These are phyloP conservation scores for Fomitopsis pulvina DNA, from an alignment of 768 basidiomycete species.

Conservation along the genomic window DNA sequence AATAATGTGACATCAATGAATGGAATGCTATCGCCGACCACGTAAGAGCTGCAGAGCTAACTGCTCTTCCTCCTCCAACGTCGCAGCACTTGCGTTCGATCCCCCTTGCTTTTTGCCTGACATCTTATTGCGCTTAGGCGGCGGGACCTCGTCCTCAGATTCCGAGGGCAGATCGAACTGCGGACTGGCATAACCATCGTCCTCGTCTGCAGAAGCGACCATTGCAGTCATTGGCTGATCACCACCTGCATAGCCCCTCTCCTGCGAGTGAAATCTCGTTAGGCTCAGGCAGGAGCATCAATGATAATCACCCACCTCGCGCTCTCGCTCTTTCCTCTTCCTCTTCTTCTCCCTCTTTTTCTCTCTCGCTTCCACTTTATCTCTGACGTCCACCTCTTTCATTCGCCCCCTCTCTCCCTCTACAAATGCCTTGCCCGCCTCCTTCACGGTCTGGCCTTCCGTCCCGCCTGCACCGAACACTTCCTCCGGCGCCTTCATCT, in stretches of 20 bases:
- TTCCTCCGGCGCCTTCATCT: conserved; percentile 71
- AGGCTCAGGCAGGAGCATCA: neutral
- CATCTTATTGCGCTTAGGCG: conserved; percentile 8
- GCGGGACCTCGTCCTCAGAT: conserved; percentile 8
- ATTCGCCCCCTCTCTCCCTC: conserved; percentile 70
- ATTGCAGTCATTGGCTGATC: conserved; percentile 22
- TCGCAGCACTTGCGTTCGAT: neutral
- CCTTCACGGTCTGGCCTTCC: conserved; percentile 40
- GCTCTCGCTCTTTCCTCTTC: conserved; percentile 78
- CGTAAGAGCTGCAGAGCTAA: conserved; percentile 16
- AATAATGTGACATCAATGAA: too few species aligned
- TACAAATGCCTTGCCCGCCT: conserved; percentile 63
- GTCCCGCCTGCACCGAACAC: conserved; percentile 50
- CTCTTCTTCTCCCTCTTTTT: conserved; percentile 91
- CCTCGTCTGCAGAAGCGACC: conserved; percentile 30
- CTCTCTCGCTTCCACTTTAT: conserved; percentile 79
- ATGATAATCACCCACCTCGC: conserved; percentile 17
- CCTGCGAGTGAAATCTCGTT: conserved; percentile 17
- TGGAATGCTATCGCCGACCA: conserved; percentile 10
- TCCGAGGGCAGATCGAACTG: conserved; percentile 42
- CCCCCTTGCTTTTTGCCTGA: neutral
- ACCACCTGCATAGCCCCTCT: conserved; percentile 16
- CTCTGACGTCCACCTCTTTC: conserved; percentile 59
- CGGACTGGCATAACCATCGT: conserved; percentile 68
- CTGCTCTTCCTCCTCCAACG: conserved; percentile 16